Conservation (phyloP, 306 rosid genomes). For the Pueraria montana region DNA sequence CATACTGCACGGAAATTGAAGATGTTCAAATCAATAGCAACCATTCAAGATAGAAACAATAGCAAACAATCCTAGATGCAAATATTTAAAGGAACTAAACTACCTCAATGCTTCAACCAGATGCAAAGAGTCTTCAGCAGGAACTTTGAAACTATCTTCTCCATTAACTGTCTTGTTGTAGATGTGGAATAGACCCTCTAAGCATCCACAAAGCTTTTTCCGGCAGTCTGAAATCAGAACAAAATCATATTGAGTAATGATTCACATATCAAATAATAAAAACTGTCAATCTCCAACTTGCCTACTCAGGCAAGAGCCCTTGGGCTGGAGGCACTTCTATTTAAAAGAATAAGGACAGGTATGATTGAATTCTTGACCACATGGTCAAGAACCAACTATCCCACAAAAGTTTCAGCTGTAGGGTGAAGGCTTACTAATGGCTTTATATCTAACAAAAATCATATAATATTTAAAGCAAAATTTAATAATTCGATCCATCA, state of each 20-base stretch:
- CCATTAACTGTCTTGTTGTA: slow-evolving; percentile 87
- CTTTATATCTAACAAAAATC: slow-evolving; percentile 11
- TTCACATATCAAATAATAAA: slow-evolving; percentile 1
- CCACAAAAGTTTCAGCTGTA: not conserved
- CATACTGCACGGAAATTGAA: slow-evolving; percentile 63
- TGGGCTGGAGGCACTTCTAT: not conserved
- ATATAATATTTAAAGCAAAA: slow-evolving; percentile 1
- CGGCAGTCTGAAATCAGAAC: slow-evolving; percentile 80
- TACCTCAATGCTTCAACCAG: slow-evolving; percentile 98
- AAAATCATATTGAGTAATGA: slow-evolving; percentile 35
- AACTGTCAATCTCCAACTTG: slow-evolving; percentile 4
- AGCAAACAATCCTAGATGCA: slow-evolving; percentile 35
- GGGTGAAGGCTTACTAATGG: slow-evolving; percentile 6
- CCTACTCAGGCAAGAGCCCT: slow-evolving; percentile 8
- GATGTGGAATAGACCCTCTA: slow-evolving; percentile 93
- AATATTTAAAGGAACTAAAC: slow-evolving; percentile 37
- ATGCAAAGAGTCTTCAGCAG: slow-evolving; percentile 94
- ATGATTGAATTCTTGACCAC: not conserved
- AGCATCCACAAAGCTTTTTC: slow-evolving; percentile 91
- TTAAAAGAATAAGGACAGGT: not conserved
- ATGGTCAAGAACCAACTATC: slow-evolving; percentile 21
- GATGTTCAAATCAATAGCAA: slow-evolving; percentile 47
- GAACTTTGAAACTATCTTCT: slow-evolving; percentile 89
- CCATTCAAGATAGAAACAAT: slow-evolving; percentile 36
- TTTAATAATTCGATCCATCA: not conserved